Evolutionary conservation across 1,139 yeast genomes (phyloP), one percentile per base, ranked within the genome.

Genomic region (Blastobotrys apis): DNA sequence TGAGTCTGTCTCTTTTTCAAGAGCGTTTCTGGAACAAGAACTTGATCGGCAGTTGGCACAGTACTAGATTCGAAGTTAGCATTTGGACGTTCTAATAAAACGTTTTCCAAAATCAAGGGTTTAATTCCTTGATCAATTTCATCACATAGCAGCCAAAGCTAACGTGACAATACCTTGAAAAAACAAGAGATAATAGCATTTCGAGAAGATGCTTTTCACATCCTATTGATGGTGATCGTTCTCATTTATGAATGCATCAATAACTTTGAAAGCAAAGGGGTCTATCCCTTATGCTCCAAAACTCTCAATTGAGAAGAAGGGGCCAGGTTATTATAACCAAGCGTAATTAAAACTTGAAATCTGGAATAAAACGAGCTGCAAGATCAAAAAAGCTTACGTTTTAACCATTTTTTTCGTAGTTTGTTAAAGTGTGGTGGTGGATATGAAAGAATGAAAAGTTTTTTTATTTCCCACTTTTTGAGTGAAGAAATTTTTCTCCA

Each of bases 1-100:
- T 59, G 60, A 73, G 88, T 81, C 82, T 86, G 84, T 69, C 86
- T 77, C 84, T 88, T 86, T 85, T 92, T 92, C 74, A 86, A 77
- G 69, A 85, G 86, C 68, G 97, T 78, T 84, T 92, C 98, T 76
- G 98, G 98, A 73, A 66, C 64, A 49, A 67, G 62, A 41, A 65
- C 58, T 43, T 61, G 48, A 16, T 50, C 48, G 33, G 37, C 44
- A 29, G 49, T 37, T 41, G 59, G 60, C 30, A 51, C 55, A 47
- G 59, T 51, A 47, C 56, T 54, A 41, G 13, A 30, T 16, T 31
- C n/a, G 19, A 19, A 25, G 47, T 45, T 34, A 41, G 41, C 26
- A 27, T 22, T 3, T 6, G 23, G 20, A 21, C 16, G 20, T 29
- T 20, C 6, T 27, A 29, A 22, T 16, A 29, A 40, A 22, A 20